A percentile compares a stretch with the other conserved stretches of the same genome.
phyloP scores from a whole-genome alignment of 2,329 filamentous ascomycete genomes.

The Ascocoryne sarcoides region DNA sequence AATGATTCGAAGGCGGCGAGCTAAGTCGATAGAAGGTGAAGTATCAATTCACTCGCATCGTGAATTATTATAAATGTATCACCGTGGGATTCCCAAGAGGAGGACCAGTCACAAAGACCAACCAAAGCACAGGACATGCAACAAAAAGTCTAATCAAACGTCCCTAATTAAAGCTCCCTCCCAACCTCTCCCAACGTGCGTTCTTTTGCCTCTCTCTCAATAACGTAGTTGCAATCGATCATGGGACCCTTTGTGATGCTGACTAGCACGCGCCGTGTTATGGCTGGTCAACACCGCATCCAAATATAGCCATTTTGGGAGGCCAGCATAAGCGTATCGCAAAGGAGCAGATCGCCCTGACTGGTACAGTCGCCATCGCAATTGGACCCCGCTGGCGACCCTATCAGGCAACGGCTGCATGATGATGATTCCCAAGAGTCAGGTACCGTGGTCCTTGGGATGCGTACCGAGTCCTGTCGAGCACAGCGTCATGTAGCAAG shows the following conservation, averaged over 20 bases:
- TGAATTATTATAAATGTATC: no score
- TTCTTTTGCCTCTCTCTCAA: conserved; percentile 6
- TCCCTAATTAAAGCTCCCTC: no score
- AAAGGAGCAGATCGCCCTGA: conserved; percentile 9
- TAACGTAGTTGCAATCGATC: conserved; percentile 13
- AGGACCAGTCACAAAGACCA: no score
- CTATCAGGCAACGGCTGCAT: background rate
- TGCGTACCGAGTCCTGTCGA: background rate
- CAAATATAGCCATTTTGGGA: conserved; percentile 12
- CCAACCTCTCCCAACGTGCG: no score
- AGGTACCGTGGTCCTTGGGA: background rate
- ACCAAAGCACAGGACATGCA: no score
- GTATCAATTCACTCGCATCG: no score
- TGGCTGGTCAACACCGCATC: conserved; percentile 15
- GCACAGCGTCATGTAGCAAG: background rate
- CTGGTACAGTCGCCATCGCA: background rate
- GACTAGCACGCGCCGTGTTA: conserved; percentile 8
- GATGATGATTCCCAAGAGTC: background rate
- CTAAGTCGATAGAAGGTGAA: no score
- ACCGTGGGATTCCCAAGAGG: no score
- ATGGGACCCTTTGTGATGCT: conserved; percentile 17
- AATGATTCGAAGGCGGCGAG: no score
- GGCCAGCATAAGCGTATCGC: conserved; percentile 19
- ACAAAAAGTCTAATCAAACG: no score
- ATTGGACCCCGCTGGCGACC: background rate